phyloP scores from a whole-genome alignment of 1,284 basidiomycete genomes.

The Boletus mariae region DNA sequence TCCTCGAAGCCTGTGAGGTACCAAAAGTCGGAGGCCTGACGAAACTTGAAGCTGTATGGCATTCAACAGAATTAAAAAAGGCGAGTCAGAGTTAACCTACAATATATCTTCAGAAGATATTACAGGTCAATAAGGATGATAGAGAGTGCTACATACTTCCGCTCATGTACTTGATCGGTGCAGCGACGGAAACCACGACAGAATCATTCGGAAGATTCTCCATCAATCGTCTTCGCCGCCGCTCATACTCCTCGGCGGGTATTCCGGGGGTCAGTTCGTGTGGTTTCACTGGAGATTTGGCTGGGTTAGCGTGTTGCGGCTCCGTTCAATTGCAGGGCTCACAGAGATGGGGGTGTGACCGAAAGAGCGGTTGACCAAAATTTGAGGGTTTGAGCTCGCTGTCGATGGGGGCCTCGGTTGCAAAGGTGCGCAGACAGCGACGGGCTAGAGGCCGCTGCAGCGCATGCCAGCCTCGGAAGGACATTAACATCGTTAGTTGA shows the following conservation, averaged over 20 bases:
- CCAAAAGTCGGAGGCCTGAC: conserved; percentile 91
- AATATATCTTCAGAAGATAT: conserved; percentile 39
- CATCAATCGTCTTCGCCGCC: conserved; percentile 73
- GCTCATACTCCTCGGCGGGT: conserved; percentile 77
- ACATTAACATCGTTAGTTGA: conserved; percentile 20
- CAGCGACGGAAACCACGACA: conserved; percentile 78
- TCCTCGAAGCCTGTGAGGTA: conserved; percentile 96
- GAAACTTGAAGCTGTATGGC: conserved; percentile 81
- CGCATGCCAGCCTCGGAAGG: conserved; percentile 12
- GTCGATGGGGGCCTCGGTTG: conserved; percentile 33
- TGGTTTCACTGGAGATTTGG: conserved; percentile 38
- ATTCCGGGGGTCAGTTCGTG: conserved; percentile 88
- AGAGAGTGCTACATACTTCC: conserved; percentile 56
- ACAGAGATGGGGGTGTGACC: conserved; percentile 80
- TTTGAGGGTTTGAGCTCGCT: conserved; percentile 53
- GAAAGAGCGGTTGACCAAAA: conserved; percentile 74
- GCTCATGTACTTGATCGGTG: conserved; percentile 84
- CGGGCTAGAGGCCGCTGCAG: conserved; percentile 11
- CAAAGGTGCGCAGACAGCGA: conserved; percentile 30
- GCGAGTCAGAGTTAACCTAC: conserved; percentile 33
- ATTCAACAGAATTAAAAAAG: conserved; percentile 9
- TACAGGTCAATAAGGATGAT: conserved; percentile 4
- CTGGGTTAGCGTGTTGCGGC: conserved; percentile 5
- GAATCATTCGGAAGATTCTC: conserved; percentile 72
- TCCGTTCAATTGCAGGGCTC: conserved; percentile 20